Base-by-base conservation (phyloP, 2,329 filamentous ascomycete species). In the Claviceps lovelessii region DNA sequence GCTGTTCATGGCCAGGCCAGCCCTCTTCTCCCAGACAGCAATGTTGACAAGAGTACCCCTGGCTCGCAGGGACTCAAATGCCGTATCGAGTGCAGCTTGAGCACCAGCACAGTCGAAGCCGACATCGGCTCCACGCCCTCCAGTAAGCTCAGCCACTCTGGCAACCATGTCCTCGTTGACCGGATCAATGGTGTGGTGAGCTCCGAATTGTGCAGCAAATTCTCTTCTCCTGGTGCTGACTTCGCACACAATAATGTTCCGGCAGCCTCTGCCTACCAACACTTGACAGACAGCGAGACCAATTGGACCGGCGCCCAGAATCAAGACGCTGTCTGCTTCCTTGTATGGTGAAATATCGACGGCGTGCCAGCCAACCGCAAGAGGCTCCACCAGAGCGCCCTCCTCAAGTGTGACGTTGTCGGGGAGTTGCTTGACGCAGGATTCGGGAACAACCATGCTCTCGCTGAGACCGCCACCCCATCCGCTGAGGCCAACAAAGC, bases 101-200 rank as follows among this genome's bases (percentile, higher is more conserved):
- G 83, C 78, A 7, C 81, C 81, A 0, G 81, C 80, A 37, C 79
- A 80, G 58, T 85, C 81, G 58, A 84, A 82, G 0, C 78, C 76
- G 2, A 84, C 70, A 60, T 83, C 76, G 1, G 76, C 77, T 0
- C 81, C 81, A 1, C 69, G 65, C 0, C 70, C 67, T 3, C 71
- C 70, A 6, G 73, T 79, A 42, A 83, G 61, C 23, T 74, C 69
- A 49, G 70, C 69, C 1, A 73, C 71, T 1, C 65, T 65, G 9
- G 71, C 64, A 1, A 76, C 71, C 0, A 81, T 63, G 57, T 80
- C 72, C 47, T 79, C 72, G 1, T 66, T 53, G 2, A 66, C 62
- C 0, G 72, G 68, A 2, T 74, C 62, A 52, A 73, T 73, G 2
- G 72, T 68, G 13, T 66, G 65, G 44, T 76, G 72, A 0, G 73